Percentiles rank a stretch among this genome's conserved stretches.
Evolutionary conservation across 2,329 filamentous ascomycete species (phyloP).

Genomic region (Sarocladium strictum): DNA sequence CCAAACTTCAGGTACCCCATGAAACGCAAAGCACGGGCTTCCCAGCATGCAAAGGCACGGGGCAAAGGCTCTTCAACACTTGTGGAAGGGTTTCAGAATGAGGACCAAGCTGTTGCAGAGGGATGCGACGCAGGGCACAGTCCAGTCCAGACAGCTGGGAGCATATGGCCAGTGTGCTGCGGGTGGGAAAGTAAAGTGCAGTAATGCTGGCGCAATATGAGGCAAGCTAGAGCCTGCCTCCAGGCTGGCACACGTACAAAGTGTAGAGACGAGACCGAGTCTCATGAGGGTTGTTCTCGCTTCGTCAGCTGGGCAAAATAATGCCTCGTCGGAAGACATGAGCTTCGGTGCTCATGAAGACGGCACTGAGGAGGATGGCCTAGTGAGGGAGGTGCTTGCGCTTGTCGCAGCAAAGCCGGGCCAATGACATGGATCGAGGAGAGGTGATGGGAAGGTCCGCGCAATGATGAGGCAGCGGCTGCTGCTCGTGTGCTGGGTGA

Average conservation of each 20-base stretch:
- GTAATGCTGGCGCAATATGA: too few relatives aligned
- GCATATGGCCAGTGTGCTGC: too few relatives aligned
- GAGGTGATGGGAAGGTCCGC: background rate
- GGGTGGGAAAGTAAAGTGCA: too few relatives aligned
- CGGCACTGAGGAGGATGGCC: background rate
- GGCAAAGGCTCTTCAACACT: background rate
- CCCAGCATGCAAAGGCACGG: background rate
- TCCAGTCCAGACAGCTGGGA: too few relatives aligned
- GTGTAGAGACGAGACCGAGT: background rate
- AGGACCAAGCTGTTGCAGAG: background rate
- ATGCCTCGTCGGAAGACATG: background rate
- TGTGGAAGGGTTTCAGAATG: background rate
- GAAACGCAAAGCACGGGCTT: conserved; percentile 2
- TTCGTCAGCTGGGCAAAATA: background rate
- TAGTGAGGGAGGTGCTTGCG: background rate
- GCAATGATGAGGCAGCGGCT: background rate
- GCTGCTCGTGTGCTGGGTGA: background rate
- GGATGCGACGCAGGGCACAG: background rate
- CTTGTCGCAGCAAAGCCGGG: background rate
- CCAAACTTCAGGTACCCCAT: background rate
- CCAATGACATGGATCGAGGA: background rate
- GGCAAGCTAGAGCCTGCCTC: background rate
- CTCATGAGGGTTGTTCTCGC: background rate
- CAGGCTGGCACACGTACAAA: background rate
- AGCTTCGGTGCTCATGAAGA: background rate